phyloP scores from a whole-genome alignment of 208 protist genomes.

The Leishmania tarentolae region DNA sequence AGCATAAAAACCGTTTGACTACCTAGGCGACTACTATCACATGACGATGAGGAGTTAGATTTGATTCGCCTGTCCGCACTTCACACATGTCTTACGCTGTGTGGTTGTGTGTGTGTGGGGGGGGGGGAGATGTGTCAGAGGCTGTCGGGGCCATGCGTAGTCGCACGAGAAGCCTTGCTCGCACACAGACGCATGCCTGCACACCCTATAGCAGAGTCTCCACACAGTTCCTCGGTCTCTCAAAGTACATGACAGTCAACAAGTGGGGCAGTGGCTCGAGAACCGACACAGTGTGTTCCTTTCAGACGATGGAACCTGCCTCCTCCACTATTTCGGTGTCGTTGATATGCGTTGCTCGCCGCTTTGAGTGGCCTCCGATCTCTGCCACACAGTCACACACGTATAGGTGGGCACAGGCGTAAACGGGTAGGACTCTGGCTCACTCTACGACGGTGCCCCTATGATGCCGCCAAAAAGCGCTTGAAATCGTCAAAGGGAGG shows the following conservation, averaged over 20 bases:
- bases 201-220: neutral
- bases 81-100: neutral
- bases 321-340: neutral
- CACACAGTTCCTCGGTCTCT: neutral
- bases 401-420: neutral
- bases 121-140: neutral
- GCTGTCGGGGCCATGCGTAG: neutral
- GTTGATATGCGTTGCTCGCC: neutral
- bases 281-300: neutral
- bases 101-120: neutral
- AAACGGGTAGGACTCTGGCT: neutral
- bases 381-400: neutral
- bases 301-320: fast-evolving
- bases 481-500: constrained; percentile 26
- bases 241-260: neutral
- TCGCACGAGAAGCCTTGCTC: neutral
- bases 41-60: neutral
- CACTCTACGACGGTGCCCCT: neutral
- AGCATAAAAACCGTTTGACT: too few relatives aligned
- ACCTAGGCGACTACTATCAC: neutral
- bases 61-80: neutral
- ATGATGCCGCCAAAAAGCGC: constrained; percentile 16
- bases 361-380: neutral
- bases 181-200: neutral
- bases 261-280: neutral